These are phyloP conservation scores for Phytophthora cryptogea DNA, from an alignment of 352 stramenopile genomes.

Conservation along the genomic window DNA sequence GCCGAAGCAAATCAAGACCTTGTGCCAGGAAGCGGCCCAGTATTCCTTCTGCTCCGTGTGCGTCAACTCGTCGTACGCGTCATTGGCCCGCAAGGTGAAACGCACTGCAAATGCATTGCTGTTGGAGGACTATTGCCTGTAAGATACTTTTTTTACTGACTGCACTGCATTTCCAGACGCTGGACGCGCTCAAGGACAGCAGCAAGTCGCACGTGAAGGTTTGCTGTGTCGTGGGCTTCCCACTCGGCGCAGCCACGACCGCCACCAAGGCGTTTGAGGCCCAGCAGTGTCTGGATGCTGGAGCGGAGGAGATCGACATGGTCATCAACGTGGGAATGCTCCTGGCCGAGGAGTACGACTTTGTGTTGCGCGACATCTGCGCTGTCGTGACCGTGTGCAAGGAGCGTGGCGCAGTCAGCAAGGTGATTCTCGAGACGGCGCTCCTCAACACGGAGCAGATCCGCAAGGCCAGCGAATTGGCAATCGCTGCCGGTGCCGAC, in stretches of 20 bases:
- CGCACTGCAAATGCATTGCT: not conserved
- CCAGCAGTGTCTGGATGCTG: slow-evolving; percentile 60
- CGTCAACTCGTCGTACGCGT: slow-evolving; percentile 79
- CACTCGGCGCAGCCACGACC: slow-evolving; percentile 60
- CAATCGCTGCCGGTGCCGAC: slow-evolving; percentile 69
- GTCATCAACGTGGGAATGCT: slow-evolving; percentile 81
- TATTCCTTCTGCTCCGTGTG: slow-evolving; percentile 82
- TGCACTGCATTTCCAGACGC: slow-evolving; percentile 25
- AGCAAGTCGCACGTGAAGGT: slow-evolving; percentile 68
- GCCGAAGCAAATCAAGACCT: slow-evolving; percentile 58
- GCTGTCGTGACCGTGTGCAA: slow-evolving; percentile 75
- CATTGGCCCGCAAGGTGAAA: slow-evolving; percentile 56
- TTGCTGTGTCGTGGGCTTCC: slow-evolving; percentile 85
- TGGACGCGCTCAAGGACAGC: slow-evolving; percentile 46
- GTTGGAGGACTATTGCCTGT: not conserved
- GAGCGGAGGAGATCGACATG: slow-evolving; percentile 90
- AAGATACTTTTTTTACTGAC: not conserved
- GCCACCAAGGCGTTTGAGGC: slow-evolving; percentile 79
- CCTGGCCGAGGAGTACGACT: slow-evolving; percentile 67
- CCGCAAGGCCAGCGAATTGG: slow-evolving; percentile 65
- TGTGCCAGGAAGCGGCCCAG: slow-evolving; percentile 73
- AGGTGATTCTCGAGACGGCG: slow-evolving; percentile 88
- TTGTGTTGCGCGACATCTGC: slow-evolving; percentile 76
- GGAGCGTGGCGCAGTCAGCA: slow-evolving; percentile 54
- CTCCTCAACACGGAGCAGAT: slow-evolving; percentile 77